A percentile compares a stretch with the other conserved stretches of the same genome.
Conservation (phyloP, 129 eudicot genomes). For the Chrysanthemum seticuspe region DNA sequence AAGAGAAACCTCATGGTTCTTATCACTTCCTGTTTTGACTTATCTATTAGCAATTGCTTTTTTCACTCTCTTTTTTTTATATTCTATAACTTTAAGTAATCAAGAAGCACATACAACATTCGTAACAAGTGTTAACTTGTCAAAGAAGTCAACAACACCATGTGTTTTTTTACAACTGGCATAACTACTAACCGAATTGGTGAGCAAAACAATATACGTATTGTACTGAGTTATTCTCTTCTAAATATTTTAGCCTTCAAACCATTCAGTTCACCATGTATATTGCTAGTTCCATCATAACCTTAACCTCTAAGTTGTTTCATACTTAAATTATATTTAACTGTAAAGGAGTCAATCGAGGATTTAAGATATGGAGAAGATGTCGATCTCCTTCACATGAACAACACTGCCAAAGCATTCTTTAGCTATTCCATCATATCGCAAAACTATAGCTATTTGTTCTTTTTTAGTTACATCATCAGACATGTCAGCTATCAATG, state of each 20-base stretch:
- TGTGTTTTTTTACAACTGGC: neutral
- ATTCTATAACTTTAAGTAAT: neutral
- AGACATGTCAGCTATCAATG: no score
- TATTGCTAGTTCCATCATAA: no score
- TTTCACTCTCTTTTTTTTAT: no score
- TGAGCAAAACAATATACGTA: no score
- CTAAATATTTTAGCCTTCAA: no score
- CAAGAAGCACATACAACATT: neutral
- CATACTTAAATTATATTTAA: neutral
- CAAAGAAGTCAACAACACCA: neutral
- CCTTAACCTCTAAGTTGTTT: neutral
- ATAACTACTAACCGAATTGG: neutral
- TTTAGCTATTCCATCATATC: no score
- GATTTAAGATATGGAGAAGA: neutral
- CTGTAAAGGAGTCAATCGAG: neutral
- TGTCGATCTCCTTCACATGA: neutral
- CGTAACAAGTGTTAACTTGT: neutral
- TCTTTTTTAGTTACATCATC: no score
- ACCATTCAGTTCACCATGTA: no score
- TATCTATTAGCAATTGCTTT: neutral
- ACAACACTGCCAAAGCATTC: neutral
- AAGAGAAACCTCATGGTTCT: neutral
- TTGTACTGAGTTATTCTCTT: no score
- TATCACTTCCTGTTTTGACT: neutral
- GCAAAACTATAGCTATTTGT: no score